These are phyloP conservation scores for Candida tammaniensis DNA, from an alignment of 805 yeast genomes.

Conservation along the genomic window DNA sequence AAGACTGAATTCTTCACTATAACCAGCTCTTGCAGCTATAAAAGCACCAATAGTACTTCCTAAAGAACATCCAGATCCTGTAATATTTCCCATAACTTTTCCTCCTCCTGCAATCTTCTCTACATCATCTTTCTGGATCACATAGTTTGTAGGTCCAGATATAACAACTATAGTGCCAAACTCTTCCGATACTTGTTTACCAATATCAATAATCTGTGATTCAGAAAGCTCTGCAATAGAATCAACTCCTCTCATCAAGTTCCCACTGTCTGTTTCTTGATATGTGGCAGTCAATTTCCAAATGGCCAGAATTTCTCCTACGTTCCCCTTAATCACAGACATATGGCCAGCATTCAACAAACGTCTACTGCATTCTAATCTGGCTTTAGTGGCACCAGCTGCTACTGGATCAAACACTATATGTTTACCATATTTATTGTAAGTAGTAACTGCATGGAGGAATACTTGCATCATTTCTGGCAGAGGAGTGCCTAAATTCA, in stretches of 20 bases:
- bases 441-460: conserved; percentile 51
- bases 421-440: conserved; percentile 56
- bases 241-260: conserved; percentile 74
- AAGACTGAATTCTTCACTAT: conserved; percentile 17
- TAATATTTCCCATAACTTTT: conserved; percentile 59
- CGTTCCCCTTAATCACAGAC: conserved; percentile 78
- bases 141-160: conserved; percentile 51
- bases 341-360: conserved; percentile 57
- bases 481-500: conserved; percentile 76
- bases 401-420: conserved; percentile 92
- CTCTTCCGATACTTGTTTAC: conserved; percentile 46
- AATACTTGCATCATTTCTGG: conserved; percentile 41
- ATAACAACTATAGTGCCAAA: conserved; percentile 63
- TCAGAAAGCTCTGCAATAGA: conserved; percentile 25
- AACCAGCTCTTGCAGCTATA: conserved; percentile 43
- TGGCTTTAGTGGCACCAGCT: conserved; percentile 70
- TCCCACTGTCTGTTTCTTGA: conserved; percentile 10
- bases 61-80: conserved; percentile 82
- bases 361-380: conserved; percentile 47
- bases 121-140: conserved; percentile 21
- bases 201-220: conserved; percentile 35
- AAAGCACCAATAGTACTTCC: conserved; percentile 69
- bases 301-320: conserved; percentile 77
- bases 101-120: conserved; percentile 54
- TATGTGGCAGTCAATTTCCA: conserved; percentile 27